Evolutionary conservation across 306 rosid genomes (phyloP).

Genomic region (Sphenostylis stenocarpa): DNA sequence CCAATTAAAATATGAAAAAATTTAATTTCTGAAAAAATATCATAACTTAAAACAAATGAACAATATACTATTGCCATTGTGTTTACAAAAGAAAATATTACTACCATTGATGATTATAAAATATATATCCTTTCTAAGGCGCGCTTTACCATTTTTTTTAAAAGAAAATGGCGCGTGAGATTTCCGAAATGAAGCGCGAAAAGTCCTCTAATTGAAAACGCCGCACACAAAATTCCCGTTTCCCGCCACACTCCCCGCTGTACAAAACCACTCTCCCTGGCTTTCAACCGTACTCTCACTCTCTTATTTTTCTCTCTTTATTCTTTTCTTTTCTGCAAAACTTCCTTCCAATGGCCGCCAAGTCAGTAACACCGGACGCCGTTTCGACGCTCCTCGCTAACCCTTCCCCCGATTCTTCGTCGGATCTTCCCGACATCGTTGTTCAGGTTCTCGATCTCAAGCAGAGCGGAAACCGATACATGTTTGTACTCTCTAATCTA

Average conservation of each 20-base stretch:
- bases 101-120: too few species aligned
- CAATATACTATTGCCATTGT: too few species aligned
- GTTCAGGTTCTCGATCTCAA: slow-evolving; percentile 80
- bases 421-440: slow-evolving; percentile 62
- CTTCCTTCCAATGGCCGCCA: slow-evolving; percentile 50
- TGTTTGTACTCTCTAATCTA: slow-evolving; percentile 14
- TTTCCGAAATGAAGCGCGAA: slow-evolving; percentile 21
- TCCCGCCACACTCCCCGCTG: slow-evolving; percentile 32
- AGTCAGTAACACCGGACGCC: slow-evolving; percentile 49
- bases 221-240: slow-evolving; percentile 2
- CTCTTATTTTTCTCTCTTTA: background rate
- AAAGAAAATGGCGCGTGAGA: background rate
- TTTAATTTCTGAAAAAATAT: too few species aligned
- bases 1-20: too few species aligned
- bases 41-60: too few species aligned
- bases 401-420: slow-evolving; percentile 59
- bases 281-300: background rate
- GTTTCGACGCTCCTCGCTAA: slow-evolving; percentile 56
- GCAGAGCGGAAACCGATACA: slow-evolving; percentile 59
- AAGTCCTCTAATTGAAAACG: background rate
- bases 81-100: too few species aligned
- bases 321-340: background rate
- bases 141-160: too few species aligned
- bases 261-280: slow-evolving; percentile 18
- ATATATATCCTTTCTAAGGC: too few species aligned